phyloP scores from a whole-genome alignment of 2,329 filamentous ascomycete genomes.

The Fusarium drepaniforme region DNA sequence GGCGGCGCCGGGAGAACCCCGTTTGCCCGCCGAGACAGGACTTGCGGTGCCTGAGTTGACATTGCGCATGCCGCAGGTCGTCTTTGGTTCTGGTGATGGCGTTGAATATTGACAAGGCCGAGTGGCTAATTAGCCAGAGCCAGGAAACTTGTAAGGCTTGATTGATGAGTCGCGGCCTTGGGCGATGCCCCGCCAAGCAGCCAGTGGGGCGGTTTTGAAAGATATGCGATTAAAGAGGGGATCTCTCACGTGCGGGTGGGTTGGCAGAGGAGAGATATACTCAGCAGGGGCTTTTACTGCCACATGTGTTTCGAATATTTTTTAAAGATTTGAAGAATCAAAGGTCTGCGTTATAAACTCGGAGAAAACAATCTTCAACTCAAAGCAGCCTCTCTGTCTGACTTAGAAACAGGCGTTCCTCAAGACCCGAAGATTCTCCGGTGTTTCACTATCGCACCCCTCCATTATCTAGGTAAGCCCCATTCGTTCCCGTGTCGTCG shows the following conservation, averaged over 20 bases:
- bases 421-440: slow-evolving; percentile 46
- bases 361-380: not conserved
- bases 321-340: not conserved
- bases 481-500: slow-evolving; percentile 39
- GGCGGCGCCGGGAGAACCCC: slow-evolving; percentile 42
- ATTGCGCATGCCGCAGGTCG: slow-evolving; percentile 50
- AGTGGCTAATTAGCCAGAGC: slow-evolving; percentile 24
- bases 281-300: not conserved
- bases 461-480: slow-evolving; percentile 45
- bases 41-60: slow-evolving; percentile 51
- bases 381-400: not conserved
- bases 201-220: slow-evolving; percentile 39
- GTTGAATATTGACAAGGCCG: slow-evolving; percentile 32
- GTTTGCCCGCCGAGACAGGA: slow-evolving; percentile 52
- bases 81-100: slow-evolving; percentile 29
- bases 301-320: not conserved
- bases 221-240: slow-evolving; percentile 46
- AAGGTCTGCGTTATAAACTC: not conserved
- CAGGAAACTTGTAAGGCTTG: slow-evolving; percentile 39
- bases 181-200: slow-evolving; percentile 42
- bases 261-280: not conserved
- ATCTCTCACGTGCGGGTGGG: slow-evolving; percentile 27
- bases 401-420: not conserved
- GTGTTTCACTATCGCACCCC: slow-evolving; percentile 46
- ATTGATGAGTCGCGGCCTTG: slow-evolving; percentile 46